Conservation (phyloP, 306 rosid species). For the Myrica gale region DNA sequence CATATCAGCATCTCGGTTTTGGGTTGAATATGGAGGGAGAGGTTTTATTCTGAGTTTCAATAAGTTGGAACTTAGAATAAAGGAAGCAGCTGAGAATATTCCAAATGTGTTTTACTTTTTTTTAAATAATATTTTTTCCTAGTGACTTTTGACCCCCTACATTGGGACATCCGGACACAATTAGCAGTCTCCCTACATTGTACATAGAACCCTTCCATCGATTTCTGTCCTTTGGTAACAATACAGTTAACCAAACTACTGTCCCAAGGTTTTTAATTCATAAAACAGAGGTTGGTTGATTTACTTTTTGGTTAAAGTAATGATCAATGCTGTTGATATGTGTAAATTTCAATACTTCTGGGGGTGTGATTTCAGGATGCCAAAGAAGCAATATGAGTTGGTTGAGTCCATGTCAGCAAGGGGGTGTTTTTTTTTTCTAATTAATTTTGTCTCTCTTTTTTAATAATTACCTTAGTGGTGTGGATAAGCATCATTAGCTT, state of each 20-base stretch:
- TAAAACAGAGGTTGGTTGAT: no score
- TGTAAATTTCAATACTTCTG: neutral
- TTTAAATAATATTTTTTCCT: neutral
- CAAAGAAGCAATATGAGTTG: neutral
- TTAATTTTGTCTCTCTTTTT: neutral
- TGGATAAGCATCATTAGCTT: constrained; percentile 35
- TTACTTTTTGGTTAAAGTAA: no score
- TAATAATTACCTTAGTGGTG: constrained; percentile 25
- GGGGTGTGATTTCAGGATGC: neutral
- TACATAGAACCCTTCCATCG: neutral
- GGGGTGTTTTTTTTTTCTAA: no score
- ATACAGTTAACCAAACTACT: neutral
- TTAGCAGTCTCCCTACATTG: neutral
- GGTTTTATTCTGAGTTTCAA: neutral
- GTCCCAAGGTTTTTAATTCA: no score
- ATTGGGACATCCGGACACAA: neutral
- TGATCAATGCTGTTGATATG: no score
- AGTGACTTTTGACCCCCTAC: neutral
- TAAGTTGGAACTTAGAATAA: neutral
- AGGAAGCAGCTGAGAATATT: neutral
- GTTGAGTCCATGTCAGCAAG: neutral
- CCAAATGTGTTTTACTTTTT: neutral
- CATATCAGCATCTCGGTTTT: neutral
- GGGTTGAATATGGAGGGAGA: neutral
- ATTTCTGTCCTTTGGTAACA: neutral